Conservation (phyloP, 140 eudicot species). For the Erigeron philadelphicus region DNA sequence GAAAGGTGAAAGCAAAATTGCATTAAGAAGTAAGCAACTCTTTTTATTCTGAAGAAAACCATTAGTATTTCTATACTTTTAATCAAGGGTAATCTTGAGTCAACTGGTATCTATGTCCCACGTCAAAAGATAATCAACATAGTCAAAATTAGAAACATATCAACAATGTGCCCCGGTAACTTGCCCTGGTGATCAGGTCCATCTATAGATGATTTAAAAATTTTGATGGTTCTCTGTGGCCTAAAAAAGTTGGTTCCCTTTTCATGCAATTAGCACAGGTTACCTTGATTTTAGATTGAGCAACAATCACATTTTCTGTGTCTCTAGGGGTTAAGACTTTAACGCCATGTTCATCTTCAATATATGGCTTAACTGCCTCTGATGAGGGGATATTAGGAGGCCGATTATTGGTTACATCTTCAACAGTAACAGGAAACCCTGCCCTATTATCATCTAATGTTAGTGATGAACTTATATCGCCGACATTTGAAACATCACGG, state of each 20-base stretch:
- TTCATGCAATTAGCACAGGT: not conserved
- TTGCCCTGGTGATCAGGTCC: not conserved
- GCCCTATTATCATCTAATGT: not conserved
- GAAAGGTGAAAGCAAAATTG: not conserved
- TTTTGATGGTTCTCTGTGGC: not conserved
- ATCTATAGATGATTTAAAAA: not conserved
- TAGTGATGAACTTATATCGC: not conserved
- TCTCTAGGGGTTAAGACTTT: constrained; percentile 26
- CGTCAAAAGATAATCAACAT: not conserved
- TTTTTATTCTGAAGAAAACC: not conserved
- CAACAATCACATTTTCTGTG: constrained; percentile 25
- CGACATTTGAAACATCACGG: constrained; percentile 9
- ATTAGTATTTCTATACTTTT: too few relatives aligned
- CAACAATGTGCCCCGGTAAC: not conserved
- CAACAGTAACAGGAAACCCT: constrained; percentile 34
- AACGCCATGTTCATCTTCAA: constrained; percentile 37
- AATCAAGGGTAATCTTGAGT: not conserved
- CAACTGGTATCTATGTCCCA: not conserved
- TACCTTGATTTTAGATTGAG: constrained; percentile 29
- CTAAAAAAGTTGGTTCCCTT: not conserved
- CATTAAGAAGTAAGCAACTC: not conserved
- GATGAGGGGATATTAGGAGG: constrained; percentile 31
- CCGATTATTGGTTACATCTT: constrained; percentile 40
- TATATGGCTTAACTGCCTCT: constrained; percentile 24
- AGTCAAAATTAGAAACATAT: not conserved